Evolutionary conservation across 2,329 filamentous ascomycete species (phyloP), one percentile per base, ranked within the genome.

Genomic region (Knoxdaviesia proteae): DNA sequence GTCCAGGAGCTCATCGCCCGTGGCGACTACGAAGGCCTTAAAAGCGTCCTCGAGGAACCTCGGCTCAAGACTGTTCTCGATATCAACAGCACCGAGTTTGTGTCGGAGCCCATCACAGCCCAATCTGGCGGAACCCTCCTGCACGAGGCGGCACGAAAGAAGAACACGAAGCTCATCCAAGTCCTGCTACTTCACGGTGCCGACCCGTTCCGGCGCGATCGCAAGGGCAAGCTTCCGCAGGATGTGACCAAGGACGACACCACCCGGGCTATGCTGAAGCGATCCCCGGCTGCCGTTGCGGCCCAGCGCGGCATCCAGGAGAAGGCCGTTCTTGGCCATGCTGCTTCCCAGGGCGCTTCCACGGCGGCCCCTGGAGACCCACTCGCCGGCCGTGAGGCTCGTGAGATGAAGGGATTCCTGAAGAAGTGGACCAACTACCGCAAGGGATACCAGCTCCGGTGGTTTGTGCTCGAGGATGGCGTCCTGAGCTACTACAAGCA

Each of bases 401-500:
- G 87, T 40, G 88, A 96, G 60, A 96, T 98, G 83, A 94, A 93
- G 63, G 90, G 90, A 6, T 98, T 96, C 57, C 67, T 98, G 44
- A 96, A 94, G 63, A 98, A 98, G 59, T 98, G 90, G 90, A 98
- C 90, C 40, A 98, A 98, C 57, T 98, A 98, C 57, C 87, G 88
- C 29, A 87, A 83, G 55, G 90, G 90, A 6, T 98, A 94, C 63
- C 94, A 98, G 62, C 60, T 98, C 48, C 72, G 90, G 46, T 98
- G 88, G 87, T 98, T 98, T 56, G 90, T 96, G 9, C 72, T 98
- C 6, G 90, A 98, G 56, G 90, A 98, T 56, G 90, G 90, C 8
- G 88, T 98, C 8, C 61, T 98, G 50, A 96, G 90, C 60, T 98
- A 98, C 63, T 98, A 96, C 65, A 98, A 98, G 62, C 84, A 96